A percentile compares a stretch with the other conserved stretches of the same genome.
Conservation (phyloP, 139 green algal species). For the Closterium sp. region DNA sequence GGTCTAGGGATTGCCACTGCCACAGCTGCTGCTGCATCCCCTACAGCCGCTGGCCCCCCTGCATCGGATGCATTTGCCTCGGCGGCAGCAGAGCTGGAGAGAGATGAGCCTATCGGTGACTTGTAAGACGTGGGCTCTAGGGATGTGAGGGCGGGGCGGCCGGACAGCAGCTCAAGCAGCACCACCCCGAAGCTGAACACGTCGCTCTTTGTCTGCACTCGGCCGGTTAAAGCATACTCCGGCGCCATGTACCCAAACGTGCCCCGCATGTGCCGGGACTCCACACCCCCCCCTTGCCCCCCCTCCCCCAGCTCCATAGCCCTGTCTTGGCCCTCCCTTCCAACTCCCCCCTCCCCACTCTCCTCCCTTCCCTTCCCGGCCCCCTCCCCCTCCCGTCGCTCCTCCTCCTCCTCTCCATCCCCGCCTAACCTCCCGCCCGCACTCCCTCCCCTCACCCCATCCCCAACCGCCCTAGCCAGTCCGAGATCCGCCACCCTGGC, state of each 20-base stretch:
- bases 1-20: neutral
- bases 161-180: conserved; percentile 23
- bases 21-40: neutral
- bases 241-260: conserved; percentile 22
- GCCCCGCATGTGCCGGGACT: neutral
- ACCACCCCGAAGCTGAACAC: conserved; percentile 23
- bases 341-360: neutral
- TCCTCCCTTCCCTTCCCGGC: neutral
- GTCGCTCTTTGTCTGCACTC: conserved; percentile 22
- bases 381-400: neutral
- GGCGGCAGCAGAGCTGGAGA: neutral
- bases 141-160: neutral
- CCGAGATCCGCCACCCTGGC: conserved; percentile 47
- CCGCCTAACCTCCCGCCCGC: neutral
- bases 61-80: neutral
- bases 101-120: too few species aligned
- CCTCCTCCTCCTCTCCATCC: neutral
- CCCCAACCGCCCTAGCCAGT: neutral
- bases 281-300: neutral
- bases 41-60: neutral
- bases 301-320: neutral
- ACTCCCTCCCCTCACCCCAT: neutral
- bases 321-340: neutral
- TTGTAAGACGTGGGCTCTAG: neutral
- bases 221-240: conserved; percentile 9